phyloP scores from a whole-genome alignment of 257 asterid genomes.

The Solanum bulbocastanum region DNA sequence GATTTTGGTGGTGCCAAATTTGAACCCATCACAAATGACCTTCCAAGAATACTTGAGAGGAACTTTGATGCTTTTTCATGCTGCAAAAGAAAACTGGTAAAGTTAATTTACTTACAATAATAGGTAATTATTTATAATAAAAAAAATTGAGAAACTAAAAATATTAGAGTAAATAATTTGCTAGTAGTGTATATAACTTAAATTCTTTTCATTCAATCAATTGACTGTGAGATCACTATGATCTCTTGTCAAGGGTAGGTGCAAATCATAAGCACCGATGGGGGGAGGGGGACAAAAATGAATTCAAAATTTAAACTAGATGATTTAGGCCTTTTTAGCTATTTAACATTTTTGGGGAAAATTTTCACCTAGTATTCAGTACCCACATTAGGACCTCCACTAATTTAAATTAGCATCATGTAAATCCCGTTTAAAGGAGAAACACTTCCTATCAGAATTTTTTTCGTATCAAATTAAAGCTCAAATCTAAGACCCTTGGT shows the following conservation, averaged over 20 bases:
- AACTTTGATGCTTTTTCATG: slow-evolving; percentile 18
- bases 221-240: background rate
- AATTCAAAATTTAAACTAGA: background rate
- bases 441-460: background rate
- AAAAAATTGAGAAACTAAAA: background rate
- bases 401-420: background rate
- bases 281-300: fast-evolving
- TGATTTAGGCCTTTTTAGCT: background rate
- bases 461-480: background rate
- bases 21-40: background rate
- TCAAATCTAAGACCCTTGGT: background rate
- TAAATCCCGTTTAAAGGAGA: background rate
- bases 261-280: background rate
- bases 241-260: background rate
- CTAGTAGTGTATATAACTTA: background rate
- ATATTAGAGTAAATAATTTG: background rate
- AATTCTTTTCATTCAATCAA: background rate
- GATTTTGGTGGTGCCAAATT: background rate
- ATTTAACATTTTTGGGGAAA: background rate
- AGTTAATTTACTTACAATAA: background rate
- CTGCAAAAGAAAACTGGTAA: slow-evolving; percentile 10
- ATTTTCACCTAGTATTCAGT: background rate
- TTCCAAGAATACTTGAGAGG: slow-evolving; percentile 25
- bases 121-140: background rate
- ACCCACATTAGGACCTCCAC: background rate